Conservation (phyloP, 2,329 filamentous ascomycete species). For the Colletotrichum sp. region DNA sequence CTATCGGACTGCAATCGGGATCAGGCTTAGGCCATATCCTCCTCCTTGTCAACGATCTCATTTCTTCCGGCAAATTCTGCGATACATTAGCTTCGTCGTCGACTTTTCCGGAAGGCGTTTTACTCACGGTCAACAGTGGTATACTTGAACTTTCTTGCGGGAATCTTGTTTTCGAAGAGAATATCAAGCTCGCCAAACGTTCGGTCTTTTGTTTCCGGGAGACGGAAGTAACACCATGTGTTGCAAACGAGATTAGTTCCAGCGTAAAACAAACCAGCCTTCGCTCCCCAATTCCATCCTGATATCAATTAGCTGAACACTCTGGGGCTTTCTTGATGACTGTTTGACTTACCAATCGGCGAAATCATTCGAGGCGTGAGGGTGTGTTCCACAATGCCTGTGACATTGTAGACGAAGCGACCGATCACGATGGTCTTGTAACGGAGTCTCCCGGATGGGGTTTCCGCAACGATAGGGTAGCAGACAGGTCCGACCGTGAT, state of each 20-base stretch:
- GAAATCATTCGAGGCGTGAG: constrained; percentile 41
- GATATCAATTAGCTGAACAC: background rate
- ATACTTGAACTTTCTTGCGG: constrained; percentile 29
- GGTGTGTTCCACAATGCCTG: constrained; percentile 44
- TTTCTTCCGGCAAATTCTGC: background rate
- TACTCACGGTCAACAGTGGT: constrained; percentile 27
- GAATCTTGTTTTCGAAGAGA: constrained; percentile 25
- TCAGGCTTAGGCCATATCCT: background rate
- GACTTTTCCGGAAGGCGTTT: background rate
- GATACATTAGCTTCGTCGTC: background rate
- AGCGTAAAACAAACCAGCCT: constrained; percentile 49
- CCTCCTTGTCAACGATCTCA: background rate
- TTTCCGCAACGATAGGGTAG: constrained; percentile 49
- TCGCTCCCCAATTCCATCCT: constrained; percentile 43
- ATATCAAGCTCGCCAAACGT: constrained; percentile 49
- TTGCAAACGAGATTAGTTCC: constrained; percentile 38
- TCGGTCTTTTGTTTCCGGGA: constrained; percentile 49
- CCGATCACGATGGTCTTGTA: constrained; percentile 52
- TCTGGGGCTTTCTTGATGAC: fast-evolving
- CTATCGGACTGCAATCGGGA: fast-evolving
- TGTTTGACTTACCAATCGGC: constrained; percentile 25
- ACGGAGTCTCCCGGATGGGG: constrained; percentile 49
- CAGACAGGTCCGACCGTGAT: constrained; percentile 41
- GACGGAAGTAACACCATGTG: constrained; percentile 45
- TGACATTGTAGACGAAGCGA: constrained; percentile 43